Conservation (phyloP, 2,329 filamentous ascomycete genomes). For the Stemphylium beticola region DNA sequence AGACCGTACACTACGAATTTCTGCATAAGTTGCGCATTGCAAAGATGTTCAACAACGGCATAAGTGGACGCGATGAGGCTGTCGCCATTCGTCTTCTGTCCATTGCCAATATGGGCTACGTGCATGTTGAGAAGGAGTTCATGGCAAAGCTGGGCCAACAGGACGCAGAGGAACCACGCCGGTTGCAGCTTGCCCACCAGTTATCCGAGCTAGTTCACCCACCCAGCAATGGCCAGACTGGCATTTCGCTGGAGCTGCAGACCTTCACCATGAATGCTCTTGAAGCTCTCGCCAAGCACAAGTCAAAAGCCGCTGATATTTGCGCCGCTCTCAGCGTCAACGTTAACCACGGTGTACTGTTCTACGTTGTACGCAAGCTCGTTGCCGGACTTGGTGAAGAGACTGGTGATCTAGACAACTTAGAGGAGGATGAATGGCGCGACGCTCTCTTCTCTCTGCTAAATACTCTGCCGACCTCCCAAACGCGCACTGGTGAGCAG, state of each 20-base stretch:
- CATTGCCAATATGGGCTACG: conserved; percentile 88
- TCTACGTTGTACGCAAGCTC: conserved; percentile 90
- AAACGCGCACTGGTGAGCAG: conserved; percentile 76
- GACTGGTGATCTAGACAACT: conserved; percentile 59
- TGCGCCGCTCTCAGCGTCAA: conserved; percentile 91
- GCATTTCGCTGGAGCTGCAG: conserved; percentile 78
- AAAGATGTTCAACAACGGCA: conserved; percentile 74
- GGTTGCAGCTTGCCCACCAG: conserved; percentile 89
- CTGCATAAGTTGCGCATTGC: conserved; percentile 83
- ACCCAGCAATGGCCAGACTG: conserved; percentile 69
- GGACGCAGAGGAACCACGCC: conserved; percentile 86
- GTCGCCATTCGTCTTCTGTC: conserved; percentile 83
- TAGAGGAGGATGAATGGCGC: conserved; percentile 85
- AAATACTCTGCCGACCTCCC: conserved; percentile 74
- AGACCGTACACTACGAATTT: conserved; percentile 79
- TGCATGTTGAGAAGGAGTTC: conserved; percentile 83
- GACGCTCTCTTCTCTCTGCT: conserved; percentile 88
- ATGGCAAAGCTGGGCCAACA: conserved; percentile 83
- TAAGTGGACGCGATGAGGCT: conserved; percentile 73
- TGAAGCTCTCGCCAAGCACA: conserved; percentile 83
- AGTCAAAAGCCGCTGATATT: conserved; percentile 78
- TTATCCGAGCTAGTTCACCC: conserved; percentile 90
- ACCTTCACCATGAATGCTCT: conserved; percentile 81
- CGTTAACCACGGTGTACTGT: conserved; percentile 92
- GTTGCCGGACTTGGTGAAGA: conserved; percentile 75